Conservation (phyloP, 768 basidiomycete genomes). For the Boletus rubescentipes region DNA sequence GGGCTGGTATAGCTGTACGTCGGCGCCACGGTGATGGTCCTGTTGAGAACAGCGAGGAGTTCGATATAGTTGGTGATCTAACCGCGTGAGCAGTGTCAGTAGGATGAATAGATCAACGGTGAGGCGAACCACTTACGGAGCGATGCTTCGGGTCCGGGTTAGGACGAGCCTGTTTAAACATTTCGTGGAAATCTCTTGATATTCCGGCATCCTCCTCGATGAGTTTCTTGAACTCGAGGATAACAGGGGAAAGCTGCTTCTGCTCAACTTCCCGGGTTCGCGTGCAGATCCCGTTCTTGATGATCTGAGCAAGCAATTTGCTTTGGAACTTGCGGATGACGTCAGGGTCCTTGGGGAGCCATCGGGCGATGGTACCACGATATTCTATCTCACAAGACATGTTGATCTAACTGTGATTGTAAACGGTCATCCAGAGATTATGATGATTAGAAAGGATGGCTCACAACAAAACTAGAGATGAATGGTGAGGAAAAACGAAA, state of each 20-base stretch:
- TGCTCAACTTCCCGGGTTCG: slow-evolving; percentile 5
- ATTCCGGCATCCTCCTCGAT: slow-evolving; percentile 20
- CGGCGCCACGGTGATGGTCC: slow-evolving; percentile 15
- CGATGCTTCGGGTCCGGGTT: not conserved
- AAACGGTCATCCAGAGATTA: not conserved
- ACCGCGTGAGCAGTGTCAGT: not conserved
- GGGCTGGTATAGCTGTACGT: slow-evolving; percentile 23
- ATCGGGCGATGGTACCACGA: slow-evolving; percentile 23
- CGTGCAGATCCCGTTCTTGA: slow-evolving; percentile 16
- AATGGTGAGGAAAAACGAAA: not conserved
- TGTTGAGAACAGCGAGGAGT: slow-evolving; percentile 14
- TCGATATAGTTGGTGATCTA: slow-evolving; percentile 2
- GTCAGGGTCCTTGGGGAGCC: slow-evolving; percentile 18
- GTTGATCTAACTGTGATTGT: not conserved
- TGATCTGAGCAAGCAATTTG: slow-evolving; percentile 30
- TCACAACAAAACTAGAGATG: not conserved
- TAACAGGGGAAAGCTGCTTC: slow-evolving; percentile 7
- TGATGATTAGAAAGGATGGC: not conserved
- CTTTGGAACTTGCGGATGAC: slow-evolving; percentile 9
- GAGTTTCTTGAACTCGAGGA: slow-evolving; percentile 23
- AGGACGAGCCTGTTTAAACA: slow-evolving; percentile 19
- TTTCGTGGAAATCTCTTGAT: slow-evolving; percentile 22
- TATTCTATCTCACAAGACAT: slow-evolving; percentile 20
- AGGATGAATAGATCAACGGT: not conserved
- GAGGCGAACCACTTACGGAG: slow-evolving; percentile 2